Evolutionary conservation across 257 asterid genomes (phyloP).

Genomic region (Solanum dulcamara): DNA sequence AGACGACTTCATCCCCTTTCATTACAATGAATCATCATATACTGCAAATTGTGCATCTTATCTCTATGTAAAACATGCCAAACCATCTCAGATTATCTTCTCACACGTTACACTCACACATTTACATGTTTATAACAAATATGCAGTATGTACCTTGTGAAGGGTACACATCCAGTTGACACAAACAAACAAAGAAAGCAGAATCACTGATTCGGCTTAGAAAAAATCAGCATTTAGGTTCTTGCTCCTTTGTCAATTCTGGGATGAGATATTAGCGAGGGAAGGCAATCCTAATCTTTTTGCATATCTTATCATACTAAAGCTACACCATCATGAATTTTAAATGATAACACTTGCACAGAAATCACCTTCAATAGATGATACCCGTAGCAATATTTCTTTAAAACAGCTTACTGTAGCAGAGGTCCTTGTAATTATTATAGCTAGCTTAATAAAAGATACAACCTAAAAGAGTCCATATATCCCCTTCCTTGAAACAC

Average conservation of each 20-base stretch:
- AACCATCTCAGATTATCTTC: neutral
- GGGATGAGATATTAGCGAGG: neutral
- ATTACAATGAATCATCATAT: neutral
- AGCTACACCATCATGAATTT: neutral
- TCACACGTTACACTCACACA: neutral
- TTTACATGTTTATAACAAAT: neutral
- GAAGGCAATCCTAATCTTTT: neutral
- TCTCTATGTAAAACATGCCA: neutral
- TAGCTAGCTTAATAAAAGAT: neutral
- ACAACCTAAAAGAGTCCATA: neutral
- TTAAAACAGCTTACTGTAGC: neutral
- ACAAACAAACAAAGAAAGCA: neutral
- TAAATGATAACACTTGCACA: neutral
- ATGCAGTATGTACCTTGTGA: neutral
- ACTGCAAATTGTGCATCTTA: neutral
- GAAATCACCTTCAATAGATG: neutral
- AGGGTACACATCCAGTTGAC: neutral
- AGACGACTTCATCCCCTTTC: neutral
- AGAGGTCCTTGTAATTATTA: neutral
- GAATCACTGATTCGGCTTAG: neutral
- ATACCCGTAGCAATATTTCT: neutral
- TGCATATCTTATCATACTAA: neutral
- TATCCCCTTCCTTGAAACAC: neutral
- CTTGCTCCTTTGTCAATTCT: neutral
- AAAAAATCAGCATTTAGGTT: neutral